Evolutionary conservation across 2,329 filamentous ascomycete species (phyloP), one percentile per base, ranked within the genome.

Genomic region (Microsporum canis): DNA sequence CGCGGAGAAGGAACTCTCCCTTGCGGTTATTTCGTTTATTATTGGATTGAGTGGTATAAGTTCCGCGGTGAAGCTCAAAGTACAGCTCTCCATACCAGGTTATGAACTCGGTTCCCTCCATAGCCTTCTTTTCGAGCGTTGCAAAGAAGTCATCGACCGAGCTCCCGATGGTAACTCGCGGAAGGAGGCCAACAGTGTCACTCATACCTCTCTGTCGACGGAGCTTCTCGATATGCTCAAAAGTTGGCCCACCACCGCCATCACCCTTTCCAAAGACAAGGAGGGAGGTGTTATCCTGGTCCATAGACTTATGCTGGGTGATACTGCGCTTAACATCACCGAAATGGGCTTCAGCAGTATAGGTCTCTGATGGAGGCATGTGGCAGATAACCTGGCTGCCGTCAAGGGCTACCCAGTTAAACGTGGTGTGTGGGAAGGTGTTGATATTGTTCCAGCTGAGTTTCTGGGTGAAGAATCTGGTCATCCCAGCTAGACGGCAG

Each of bases 361-460:
- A 97, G 0, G 94, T 97, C 76, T 99, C 91, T 1, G 89, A 84
- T 1, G 94, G 94, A 2, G 91, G 85, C 94, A 99, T 99, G 71
- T 99, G 94, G 73, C 92, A 97, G 64, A 99, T 84, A 66, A 99
- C 94, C 71, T 97, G 94, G 70, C 89, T 95, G 62, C 94, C 92
- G 72, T 99, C 94, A 12, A 96, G 83, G 10, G 91, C 85, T 36
- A 99, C 91, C 94, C 94, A 99, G 75, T 96, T 96, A 80, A 99
- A 99, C 0, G 94, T 97, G 4, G 94, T 97, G 71, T 97, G 94
- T 0, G 94, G 94, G 77, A 97, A 99, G 71, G 88, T 95, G 77
- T 97, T 97, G 81, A 97, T 97, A 73, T 97, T 97, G 79, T 97
- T 97, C 94, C 94, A 99, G 79, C 92, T 97, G 63, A 99, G 80